A percentile compares a stretch with the other conserved stretches of the same genome.
These are phyloP conservation scores for Ophiognomonia clavigignenti-juglandacearum DNA, from an alignment of 2,329 filamentous ascomycete genomes.

Conservation along the genomic window DNA sequence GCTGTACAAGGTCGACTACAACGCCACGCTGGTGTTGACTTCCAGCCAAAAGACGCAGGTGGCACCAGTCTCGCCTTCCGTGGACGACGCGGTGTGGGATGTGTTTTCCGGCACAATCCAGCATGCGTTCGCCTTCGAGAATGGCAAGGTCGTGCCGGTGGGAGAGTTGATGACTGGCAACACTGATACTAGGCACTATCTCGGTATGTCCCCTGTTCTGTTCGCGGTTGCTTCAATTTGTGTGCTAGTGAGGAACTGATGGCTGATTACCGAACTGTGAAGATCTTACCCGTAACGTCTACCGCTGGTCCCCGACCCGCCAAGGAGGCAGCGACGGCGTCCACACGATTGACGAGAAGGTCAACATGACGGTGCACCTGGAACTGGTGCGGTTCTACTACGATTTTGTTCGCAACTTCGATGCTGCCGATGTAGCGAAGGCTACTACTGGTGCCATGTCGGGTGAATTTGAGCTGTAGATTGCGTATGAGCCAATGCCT, in stretches of 20 bases:
- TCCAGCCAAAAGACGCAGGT: conserved; percentile 28
- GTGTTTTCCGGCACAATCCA: conserved; percentile 26
- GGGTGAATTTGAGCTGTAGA: conserved; percentile 4
- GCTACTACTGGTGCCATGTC: not conserved
- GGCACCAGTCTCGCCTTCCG: conserved; percentile 32
- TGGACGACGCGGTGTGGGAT: conserved; percentile 21
- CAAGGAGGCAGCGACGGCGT: conserved; percentile 26
- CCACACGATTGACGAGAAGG: conserved; percentile 34
- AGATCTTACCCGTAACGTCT: conserved; percentile 32
- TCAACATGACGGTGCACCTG: conserved; percentile 33
- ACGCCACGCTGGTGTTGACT: conserved; percentile 33
- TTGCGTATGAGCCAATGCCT: no score
- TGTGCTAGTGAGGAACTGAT: conserved; percentile 4
- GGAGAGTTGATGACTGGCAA: conserved; percentile 33
- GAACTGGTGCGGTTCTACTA: conserved; percentile 34
- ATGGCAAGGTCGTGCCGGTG: conserved; percentile 29
- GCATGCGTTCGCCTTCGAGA: conserved; percentile 27
- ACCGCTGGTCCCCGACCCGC: conserved; percentile 33
- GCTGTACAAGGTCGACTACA: conserved; percentile 34
- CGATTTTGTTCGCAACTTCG: conserved; percentile 32
- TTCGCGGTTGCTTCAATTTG: not conserved
- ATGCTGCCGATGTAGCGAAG: conserved; percentile 21
- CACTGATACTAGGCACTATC: conserved; percentile 31
- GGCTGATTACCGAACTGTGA: no score
- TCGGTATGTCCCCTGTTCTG: conserved; percentile 11